Evolutionary conservation across 2,329 filamentous ascomycete genomes (phyloP), one percentile per base, ranked within the genome.

Genomic region (Coleophoma crateriformis): DNA sequence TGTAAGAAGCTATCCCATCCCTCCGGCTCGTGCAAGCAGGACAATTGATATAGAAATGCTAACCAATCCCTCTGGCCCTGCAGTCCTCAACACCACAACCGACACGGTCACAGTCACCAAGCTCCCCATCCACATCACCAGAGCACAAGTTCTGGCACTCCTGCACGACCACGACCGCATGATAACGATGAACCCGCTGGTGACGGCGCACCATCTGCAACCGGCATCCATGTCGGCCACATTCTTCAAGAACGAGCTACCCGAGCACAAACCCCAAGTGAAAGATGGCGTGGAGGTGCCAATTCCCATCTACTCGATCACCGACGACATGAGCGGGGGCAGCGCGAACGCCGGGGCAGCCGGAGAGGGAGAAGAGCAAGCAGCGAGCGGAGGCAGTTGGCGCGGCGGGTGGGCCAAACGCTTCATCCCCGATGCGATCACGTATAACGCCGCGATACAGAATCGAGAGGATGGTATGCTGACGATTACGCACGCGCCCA

Each of bases 181-280:
- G 84, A 92, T 95, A 61, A 83, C 90, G 63, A 73, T 95, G 51
- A 95, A 95, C 68, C 89, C 90, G 1, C 77, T 95, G 46, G 84
- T 95, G 48, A 81, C 85, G 52, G 81, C 85, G 50, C 79, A 87
- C 54, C 77, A 82, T 52, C 74, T 75, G 40, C 87, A 88, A 67
- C 73, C 77, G 33, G 74, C 87, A 3, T 45, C 52, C n/a, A 48
- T 46, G 44, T 47, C 51, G 3, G 34, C 17, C 14, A 34, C 50
- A 20, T 62, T 62, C 56, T 58, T 61, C 46, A 54, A 54, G 39
- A 40, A 35, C n/a, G 56, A 61, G 38, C 87, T 87, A 0, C 61
- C 74, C 20, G 77, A 83, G 62, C 82, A 86, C n/a, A 71, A 79
- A 0, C 71, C 80, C 19, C 10, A 50, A 13, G 51, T 51, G 7